Conservation (phyloP, 345 rosid genomes). For the Orychophragmus violaceus region DNA sequence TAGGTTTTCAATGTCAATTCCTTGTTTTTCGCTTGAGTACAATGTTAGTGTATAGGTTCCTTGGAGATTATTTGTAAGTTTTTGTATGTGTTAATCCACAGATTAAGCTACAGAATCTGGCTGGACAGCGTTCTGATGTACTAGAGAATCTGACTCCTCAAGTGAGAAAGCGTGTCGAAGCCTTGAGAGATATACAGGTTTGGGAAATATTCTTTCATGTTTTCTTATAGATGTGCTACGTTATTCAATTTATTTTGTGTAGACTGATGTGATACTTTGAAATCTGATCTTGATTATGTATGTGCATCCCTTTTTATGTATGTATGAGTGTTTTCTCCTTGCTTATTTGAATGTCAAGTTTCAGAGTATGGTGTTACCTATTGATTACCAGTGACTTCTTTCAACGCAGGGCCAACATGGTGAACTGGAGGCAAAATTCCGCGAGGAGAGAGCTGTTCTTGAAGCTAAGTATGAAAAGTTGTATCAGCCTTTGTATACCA, state of each 20-base stretch:
- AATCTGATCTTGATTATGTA: neutral
- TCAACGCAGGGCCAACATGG: conserved; percentile 60
- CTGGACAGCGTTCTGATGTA: conserved; percentile 55
- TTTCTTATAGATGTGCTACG: neutral
- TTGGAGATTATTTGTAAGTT: neutral
- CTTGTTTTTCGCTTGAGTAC: neutral
- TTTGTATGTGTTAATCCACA: conserved; percentile 16
- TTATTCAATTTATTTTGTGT: neutral
- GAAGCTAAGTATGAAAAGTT: conserved; percentile 76
- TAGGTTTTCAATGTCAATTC: neutral
- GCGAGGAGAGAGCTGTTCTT: conserved; percentile 75
- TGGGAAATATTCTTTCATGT: neutral
- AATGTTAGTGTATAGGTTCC: neutral
- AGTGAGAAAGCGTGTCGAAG: conserved; percentile 79
- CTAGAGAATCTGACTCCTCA: conserved; percentile 57
- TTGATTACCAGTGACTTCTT: neutral
- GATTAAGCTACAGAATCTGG: conserved; percentile 64
- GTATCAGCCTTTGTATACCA: conserved; percentile 67
- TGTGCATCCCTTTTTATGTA: neutral
- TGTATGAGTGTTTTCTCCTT: neutral
- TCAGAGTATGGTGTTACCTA: neutral
- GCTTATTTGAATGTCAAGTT: neutral
- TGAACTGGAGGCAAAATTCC: conserved; percentile 71
- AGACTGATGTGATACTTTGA: neutral
- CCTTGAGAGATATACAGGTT: conserved; percentile 78